Base-by-base conservation (phyloP, 768 basidiomycete species). In the Rhizopogon vinicolor region DNA sequence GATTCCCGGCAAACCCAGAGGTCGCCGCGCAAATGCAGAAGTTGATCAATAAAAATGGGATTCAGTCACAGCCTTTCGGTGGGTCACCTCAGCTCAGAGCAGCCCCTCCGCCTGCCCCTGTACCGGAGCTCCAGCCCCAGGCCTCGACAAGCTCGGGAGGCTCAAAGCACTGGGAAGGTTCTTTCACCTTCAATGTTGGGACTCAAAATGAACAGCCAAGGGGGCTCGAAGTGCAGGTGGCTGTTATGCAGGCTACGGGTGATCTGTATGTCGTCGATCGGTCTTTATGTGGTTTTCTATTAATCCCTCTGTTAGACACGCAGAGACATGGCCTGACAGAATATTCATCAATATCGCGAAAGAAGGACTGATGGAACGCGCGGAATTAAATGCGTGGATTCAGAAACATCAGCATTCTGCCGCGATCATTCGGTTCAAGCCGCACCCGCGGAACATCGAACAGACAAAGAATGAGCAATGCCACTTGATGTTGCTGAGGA, bases 301-400 rank as follows among this genome's bases (percentile, higher is more conserved):
- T 42, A 59, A 18, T 29, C 19, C 7, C 41, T 53, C 56, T 41
- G 33, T 19, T 61, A 88, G 86, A 52, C 79, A 68, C 44, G 58
- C 75, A 7, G 73, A 80, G 2, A 78, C 73, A 0, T 87, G 85
- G 86, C 86, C 86, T 1, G 53, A 59, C 7, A 60, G 62, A 3
- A 58, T 87, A 58, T 60, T 65, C 1, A 65, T 85, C 7, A 68
- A 66, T 14, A 69, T 77, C 7, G 72, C 77, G 22, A 68, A 68
- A 41, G 75, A 78, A 41, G 74, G 70, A 4, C 64, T 74, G 0
- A 74, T 80, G 10, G 59, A 81, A 0, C 35, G 61, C 4, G 4
- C 43, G 1, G 77, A 79, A 8, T 64, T 87, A 10, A 71, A 71
- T 41, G 48, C 57, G 2, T 87, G 85, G 85, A 65, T 83, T 35